Percentiles rank a stretch among this genome's conserved stretches.
Conservation (phyloP, 2,329 filamentous ascomycete species). For the Colletotrichum sp. region DNA sequence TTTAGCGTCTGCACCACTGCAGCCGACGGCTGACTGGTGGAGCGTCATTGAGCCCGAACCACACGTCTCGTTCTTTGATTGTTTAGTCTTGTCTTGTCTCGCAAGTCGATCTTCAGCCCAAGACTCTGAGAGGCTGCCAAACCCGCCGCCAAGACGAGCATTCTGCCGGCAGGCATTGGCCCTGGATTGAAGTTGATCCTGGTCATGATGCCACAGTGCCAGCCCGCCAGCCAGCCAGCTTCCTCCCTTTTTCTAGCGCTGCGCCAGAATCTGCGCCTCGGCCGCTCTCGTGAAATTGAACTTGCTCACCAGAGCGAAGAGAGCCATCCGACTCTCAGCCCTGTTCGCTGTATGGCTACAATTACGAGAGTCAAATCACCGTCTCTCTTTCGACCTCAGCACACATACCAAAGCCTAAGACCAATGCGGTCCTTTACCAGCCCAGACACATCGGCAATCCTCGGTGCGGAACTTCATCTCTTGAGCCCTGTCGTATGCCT, state of each 20-base stretch:
- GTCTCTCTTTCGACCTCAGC: background rate
- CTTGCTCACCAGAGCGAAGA: background rate
- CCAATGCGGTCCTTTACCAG: background rate
- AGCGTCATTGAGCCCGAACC: slow-evolving; percentile 4
- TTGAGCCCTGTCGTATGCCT: background rate
- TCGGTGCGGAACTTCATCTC: slow-evolving; percentile 14
- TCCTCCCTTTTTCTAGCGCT: slow-evolving; percentile 7
- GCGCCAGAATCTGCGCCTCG: slow-evolving; percentile 3
- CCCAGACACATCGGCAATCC: slow-evolving; percentile 2
- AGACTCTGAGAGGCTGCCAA: slow-evolving; percentile 17
- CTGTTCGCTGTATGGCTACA: background rate
- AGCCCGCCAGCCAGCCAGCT: background rate
- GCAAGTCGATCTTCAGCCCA: slow-evolving; percentile 1
- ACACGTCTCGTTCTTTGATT: slow-evolving; percentile 4
- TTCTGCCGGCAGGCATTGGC: slow-evolving; percentile 15
- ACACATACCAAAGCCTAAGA: background rate
- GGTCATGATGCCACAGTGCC: slow-evolving; percentile 5
- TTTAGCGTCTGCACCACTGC: slow-evolving; percentile 7
- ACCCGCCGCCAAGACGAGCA: slow-evolving; percentile 16
- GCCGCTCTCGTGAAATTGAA: background rate
- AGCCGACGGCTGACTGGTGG: slow-evolving; percentile 13
- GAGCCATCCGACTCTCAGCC: background rate
- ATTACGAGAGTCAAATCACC: background rate
- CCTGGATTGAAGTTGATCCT: background rate
- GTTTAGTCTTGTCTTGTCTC: slow-evolving; percentile 2